A percentile compares a stretch with the other conserved stretches of the same genome.
phyloP scores from a whole-genome alignment of 805 yeast genomes.

The Pichia paraexigua region DNA sequence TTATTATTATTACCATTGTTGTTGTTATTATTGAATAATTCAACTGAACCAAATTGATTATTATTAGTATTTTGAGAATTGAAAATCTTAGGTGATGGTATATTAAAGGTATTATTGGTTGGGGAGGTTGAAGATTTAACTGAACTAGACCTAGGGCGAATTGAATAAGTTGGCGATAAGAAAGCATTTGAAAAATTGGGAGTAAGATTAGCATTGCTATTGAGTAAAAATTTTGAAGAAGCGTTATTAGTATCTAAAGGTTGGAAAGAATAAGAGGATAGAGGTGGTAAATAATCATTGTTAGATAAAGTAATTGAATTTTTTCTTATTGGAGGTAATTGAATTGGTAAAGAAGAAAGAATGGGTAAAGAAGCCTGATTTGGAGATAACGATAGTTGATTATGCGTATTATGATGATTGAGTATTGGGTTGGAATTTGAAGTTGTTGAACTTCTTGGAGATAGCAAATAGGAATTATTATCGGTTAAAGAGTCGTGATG shows the following conservation, averaged over 20 bases:
- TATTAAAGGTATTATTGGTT: not conserved
- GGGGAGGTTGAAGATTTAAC: not conserved
- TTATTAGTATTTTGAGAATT: not conserved
- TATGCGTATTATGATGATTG: not conserved
- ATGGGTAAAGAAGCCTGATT: not conserved
- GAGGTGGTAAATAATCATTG: not conserved
- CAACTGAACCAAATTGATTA: not conserved
- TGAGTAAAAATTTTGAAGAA: not conserved
- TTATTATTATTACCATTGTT: not conserved
- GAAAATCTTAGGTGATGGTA: not conserved
- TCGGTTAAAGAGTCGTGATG: not conserved
- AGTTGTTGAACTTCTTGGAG: not conserved
- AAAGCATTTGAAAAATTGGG: not conserved
- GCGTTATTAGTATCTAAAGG: not conserved
- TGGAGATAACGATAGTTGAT: not conserved
- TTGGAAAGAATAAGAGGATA: not conserved
- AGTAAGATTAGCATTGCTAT: not conserved
- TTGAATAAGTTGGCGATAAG: not conserved
- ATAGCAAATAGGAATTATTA: not conserved
- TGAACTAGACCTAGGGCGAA: not conserved
- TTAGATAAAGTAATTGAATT: not conserved
- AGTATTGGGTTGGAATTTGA: not conserved
- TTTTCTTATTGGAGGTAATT: constrained; percentile 3
- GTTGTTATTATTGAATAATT: not conserved
- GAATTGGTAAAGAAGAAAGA: not conserved